phyloP scores from a whole-genome alignment of 2,329 filamentous ascomycete species.

The Metarhizium album region DNA sequence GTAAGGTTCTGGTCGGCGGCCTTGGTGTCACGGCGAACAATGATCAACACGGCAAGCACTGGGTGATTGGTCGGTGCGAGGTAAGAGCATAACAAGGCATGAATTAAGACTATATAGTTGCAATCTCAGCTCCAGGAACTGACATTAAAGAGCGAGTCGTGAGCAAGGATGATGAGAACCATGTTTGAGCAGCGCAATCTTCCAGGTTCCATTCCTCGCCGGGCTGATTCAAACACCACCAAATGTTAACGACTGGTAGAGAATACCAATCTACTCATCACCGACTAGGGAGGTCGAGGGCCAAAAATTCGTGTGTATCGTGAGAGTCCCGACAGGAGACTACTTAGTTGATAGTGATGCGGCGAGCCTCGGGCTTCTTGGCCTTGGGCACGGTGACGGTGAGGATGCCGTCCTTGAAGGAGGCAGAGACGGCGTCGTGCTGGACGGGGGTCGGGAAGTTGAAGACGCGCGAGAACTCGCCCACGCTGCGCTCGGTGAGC shows the following conservation, averaged over 20 bases:
- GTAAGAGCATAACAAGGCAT: not conserved
- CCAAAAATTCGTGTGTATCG: not conserved
- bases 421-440: conserved; percentile 46
- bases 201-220: too few species aligned
- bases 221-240: too few species aligned
- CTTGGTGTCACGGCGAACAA: too few species aligned
- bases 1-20: too few species aligned
- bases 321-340: not conserved
- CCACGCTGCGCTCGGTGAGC: conserved; percentile 50
- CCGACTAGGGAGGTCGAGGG: too few species aligned
- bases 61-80: not conserved
- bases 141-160: not conserved
- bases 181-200: too few species aligned
- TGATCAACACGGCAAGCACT: not conserved
- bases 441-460: conserved; percentile 52
- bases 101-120: not conserved
- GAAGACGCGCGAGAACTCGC: conserved; percentile 55
- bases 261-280: too few species aligned
- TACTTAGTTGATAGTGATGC: conserved; percentile 15
- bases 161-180: not conserved
- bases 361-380: conserved; percentile 18
- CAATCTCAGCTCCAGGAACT: not conserved
- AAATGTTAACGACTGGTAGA: too few species aligned
- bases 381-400: conserved; percentile 43
- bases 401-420: conserved; percentile 52